Evolutionary conservation across 2,329 filamentous ascomycete species (phyloP), one percentile per base, ranked within the genome.

Genomic region (Stemphylium beticola): DNA sequence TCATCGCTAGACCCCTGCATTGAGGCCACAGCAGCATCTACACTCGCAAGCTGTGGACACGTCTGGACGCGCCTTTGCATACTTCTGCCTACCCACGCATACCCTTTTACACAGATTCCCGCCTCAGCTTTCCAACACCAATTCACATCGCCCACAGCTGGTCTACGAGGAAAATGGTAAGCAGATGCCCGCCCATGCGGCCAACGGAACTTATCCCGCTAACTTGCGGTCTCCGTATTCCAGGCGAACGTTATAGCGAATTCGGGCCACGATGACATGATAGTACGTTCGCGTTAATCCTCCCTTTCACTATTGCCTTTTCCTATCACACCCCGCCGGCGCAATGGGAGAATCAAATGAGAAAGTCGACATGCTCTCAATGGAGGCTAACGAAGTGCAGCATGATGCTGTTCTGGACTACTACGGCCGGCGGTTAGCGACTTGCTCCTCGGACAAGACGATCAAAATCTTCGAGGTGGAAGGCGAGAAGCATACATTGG

Each of bases 391-490:
- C 51, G 61, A 70, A 43, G 36, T 68, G 92, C 69, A 81, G 93
- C 95, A 99, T 78, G 95, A 99, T 85, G 95, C 95, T 63, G 93
- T 96, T 64, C 88, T 99, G 74, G 95, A 99, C 78, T 99, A 98
- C 83, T 99, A 98, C 78, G 95, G 95, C 73, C 88, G 95, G 66
- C 90, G 93, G 73, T 87, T 99, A 68, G 95, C 95, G 60, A 99
- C 95, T 64, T 98, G 95, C 79, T 97, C 93, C 32, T 97, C 93
- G 64, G 95, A 99, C 80, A 93, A 95, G 76, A 98, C 93, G 42
- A 96, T 99, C 82, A 98, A 98, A 82, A 98, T 99, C 74, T 99
- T 97, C 74, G 95, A 99, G 79, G 89, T 99, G 51, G 93, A 98
- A 72, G 92, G 92, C 71, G 93, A 98, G 68, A 85, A 89, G 65